Evolutionary conservation across 2,329 filamentous ascomycete species (phyloP), one percentile per base, ranked within the genome.

Genomic region (Zymoseptoria ardabiliae): DNA sequence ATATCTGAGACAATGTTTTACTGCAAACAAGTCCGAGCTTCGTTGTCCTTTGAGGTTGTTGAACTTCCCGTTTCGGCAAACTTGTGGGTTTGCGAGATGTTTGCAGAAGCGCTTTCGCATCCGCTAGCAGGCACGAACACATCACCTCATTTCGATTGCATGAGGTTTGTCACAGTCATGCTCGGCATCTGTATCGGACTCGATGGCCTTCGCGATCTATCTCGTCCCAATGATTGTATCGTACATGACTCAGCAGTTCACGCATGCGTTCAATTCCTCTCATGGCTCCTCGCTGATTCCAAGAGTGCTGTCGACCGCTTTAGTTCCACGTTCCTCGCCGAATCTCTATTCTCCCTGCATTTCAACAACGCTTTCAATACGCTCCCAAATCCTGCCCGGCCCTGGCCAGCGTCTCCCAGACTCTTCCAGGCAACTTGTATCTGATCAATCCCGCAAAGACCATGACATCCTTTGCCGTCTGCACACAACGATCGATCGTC

Each of bases 371-470:
- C 35, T 7, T 17, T 60, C n/a, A 72, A 61, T 71, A 75, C 25
- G 66, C 71, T 13, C 74, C 75, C 58, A 75, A 66, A 69, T 91
- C 88, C 51, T 87, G 86, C 54, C 88, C 90, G 49, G 90, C 91
- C 71, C 87, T 84, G 54, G 91, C 92, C 70, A 97, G 78, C 63
- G 88, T 89, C 79, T 97, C 93, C 76, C 95, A 93, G 58, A 97
- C 82, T 70, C 89, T 84, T 45, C 90, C 88, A 55, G 91, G 90
- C 77, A 97, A 83, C 70, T 94, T 86, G 76, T 96, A 97, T 71
- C 90, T 86, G 71, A 97, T 85, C 81, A 96, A 85, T 58, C 91
- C 93, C 17, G 91, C 93, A 78, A 96, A 97, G 13, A 94, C 89
- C 79, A 94, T 96, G 69, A 97, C 76, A 75, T 97, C 93, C 74